Percentiles rank a stretch among this genome's conserved stretches.
phyloP scores from a whole-genome alignment of 2,329 filamentous ascomycete genomes.

The Exophiala spinifera region DNA sequence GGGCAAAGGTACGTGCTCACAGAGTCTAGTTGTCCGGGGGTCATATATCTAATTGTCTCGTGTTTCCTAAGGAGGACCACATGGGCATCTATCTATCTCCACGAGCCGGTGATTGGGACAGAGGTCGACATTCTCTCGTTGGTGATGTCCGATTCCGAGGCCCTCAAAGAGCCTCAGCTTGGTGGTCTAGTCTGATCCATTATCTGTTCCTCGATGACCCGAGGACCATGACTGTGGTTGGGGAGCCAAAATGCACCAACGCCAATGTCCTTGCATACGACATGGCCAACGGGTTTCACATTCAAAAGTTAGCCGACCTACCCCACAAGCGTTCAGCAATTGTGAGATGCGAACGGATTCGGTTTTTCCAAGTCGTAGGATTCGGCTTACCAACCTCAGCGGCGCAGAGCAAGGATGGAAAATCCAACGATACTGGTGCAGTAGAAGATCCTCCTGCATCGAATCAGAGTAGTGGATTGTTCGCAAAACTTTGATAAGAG shows the following conservation, averaged over 20 bases:
- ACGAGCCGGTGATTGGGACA: slow-evolving; percentile 54
- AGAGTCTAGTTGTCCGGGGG: background rate
- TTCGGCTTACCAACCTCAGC: slow-evolving; percentile 5
- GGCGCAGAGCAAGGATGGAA: background rate
- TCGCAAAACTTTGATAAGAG: too few relatives aligned
- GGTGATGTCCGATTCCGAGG: slow-evolving; percentile 56
- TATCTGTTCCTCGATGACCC: slow-evolving; percentile 60
- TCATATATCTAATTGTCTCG: too few relatives aligned
- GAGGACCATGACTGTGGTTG: slow-evolving; percentile 53
- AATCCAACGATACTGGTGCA: background rate
- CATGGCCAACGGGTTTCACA: slow-evolving; percentile 67
- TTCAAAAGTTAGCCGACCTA: slow-evolving; percentile 70
- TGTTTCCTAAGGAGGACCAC: slow-evolving; percentile 51
- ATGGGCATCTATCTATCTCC: slow-evolving; percentile 54
- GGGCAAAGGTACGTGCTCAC: slow-evolving; percentile 58
- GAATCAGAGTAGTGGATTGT: background rate
- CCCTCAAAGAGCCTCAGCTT: slow-evolving; percentile 55
- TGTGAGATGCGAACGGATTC: slow-evolving; percentile 61
- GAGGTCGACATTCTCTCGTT: slow-evolving; percentile 59
- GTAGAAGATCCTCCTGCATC: too few relatives aligned
- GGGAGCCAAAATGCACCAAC: slow-evolving; percentile 70
- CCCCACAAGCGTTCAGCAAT: slow-evolving; percentile 69
- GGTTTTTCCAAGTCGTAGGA: slow-evolving; percentile 62
- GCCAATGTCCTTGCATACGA: slow-evolving; percentile 71
- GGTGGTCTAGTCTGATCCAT: slow-evolving; percentile 58